Evolutionary conservation across 352 stramenopile genomes (phyloP), one percentile per base, ranked within the genome.

Genomic region (Globisporangium nagaii): DNA sequence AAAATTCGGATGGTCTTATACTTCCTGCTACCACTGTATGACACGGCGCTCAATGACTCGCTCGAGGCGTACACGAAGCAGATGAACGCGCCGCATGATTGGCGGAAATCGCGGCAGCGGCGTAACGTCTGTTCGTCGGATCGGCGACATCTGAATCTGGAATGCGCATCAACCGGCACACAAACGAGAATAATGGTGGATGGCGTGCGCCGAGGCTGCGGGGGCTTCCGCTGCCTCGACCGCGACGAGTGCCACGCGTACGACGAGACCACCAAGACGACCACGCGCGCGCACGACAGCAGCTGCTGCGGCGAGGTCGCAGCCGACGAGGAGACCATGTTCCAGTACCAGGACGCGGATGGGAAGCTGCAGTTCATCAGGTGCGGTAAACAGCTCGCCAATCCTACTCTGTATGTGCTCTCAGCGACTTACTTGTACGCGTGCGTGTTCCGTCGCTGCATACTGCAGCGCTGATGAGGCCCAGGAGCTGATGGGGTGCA

Each of bases 401-500:
- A 17, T 24, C 6, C 24, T 25, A 7, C n/a, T 24, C 1, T 37
- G 28, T 8, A 11, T 51, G n/a, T 35, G n/a, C n/a, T n/a, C n/a
- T n/a, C n/a, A n/a, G n/a, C n/a, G n/a, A n/a, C n/a, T 6, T 6
- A 25, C 5, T 13, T 35, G 25, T 54, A 34, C 13, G 15, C 40
- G 8, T 36, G 20, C 6, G 15, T 17, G 17, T 31, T 31, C 12
- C 20, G 11, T 24, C 35, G 28, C 15, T 31, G 11, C n/a, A 28
- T 24, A 17, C 4, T 20, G 19, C 39, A 73, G 54, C 19, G 56
- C 71, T 7, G 71, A 85, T 12, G 62, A 74, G 25, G 69, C 66
- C 20, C 64, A 88, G 51, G 60, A 76, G 45, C 67, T 88, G 27
- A 90, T 90, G 79, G 63, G 60, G 12, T 90, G 79, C 68, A 79